These are phyloP conservation scores for Exophiala bonariae DNA, from an alignment of 2,329 filamentous ascomycete species.

Conservation along the genomic window DNA sequence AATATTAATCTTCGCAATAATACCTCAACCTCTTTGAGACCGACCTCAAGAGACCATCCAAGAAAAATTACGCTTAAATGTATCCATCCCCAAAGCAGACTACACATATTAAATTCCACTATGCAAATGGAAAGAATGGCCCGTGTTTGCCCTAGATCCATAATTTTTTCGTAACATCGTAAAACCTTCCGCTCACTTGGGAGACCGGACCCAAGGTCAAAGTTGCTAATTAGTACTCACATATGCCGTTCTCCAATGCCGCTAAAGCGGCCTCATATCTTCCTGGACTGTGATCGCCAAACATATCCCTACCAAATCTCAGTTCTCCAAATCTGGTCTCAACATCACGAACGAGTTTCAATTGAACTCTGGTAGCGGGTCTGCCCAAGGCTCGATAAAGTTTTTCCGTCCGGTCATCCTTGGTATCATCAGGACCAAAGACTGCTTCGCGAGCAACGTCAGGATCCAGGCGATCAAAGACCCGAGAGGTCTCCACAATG, in stretches of 20 bases:
- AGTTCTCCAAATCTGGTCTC: constrained; percentile 70
- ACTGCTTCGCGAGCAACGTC: constrained; percentile 24
- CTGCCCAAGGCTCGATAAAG: constrained; percentile 51
- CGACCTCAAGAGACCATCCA: too few species aligned
- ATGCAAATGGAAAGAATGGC: too few species aligned
- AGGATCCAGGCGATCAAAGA: constrained; percentile 63
- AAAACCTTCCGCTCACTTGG: too few species aligned
- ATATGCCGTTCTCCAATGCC: constrained; percentile 52
- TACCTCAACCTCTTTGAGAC: too few species aligned
- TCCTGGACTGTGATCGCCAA: constrained; percentile 73
- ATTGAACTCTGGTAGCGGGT: constrained; percentile 67
- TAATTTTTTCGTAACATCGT: too few species aligned
- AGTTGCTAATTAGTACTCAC: constrained; percentile 40
- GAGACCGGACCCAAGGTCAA: too few species aligned
- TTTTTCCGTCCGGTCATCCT: constrained; percentile 30
- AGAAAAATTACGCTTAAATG: too few species aligned
- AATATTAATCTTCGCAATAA: too few species aligned
- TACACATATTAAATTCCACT: too few species aligned
- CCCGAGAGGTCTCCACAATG: constrained; percentile 66
- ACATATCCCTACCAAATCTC: constrained; percentile 70
- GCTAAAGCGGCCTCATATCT: constrained; percentile 70
- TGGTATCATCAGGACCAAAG: constrained; percentile 49
- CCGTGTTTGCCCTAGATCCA: too few species aligned
- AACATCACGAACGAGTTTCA: constrained; percentile 71
- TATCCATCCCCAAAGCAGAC: too few species aligned